Conservation (phyloP, 257 asterid species). For the Dorcoceras hygrometricum region DNA sequence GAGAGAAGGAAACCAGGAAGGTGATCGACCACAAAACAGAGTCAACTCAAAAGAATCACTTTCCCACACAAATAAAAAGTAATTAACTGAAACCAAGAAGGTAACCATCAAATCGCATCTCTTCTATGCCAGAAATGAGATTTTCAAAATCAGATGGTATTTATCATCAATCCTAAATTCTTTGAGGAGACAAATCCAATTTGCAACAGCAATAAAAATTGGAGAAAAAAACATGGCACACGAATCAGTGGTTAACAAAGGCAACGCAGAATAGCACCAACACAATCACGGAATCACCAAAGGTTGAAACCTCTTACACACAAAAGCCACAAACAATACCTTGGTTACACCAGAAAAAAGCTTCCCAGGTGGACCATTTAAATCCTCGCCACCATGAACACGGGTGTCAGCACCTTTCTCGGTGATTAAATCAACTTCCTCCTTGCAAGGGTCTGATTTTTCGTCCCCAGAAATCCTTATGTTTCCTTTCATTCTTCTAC, state of each 20-base stretch:
- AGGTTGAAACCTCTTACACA: background rate
- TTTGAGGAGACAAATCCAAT: background rate
- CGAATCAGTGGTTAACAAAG: background rate
- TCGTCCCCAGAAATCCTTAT: conserved; percentile 45
- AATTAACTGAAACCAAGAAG: background rate
- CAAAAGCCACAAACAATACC: conserved; percentile 36
- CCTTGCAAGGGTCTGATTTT: conserved; percentile 33
- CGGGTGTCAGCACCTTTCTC: conserved; percentile 32
- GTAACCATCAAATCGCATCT: background rate
- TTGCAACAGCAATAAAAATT: background rate
- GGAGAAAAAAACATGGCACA: no score
- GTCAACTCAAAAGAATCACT: background rate
- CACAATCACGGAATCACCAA: background rate
- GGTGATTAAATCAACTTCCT: conserved; percentile 30
- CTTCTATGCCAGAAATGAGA: background rate
- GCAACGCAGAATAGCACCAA: background rate
- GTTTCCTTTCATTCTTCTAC: conserved; percentile 74
- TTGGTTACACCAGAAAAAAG: conserved; percentile 31
- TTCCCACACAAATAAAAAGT: background rate
- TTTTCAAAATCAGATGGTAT: no score
- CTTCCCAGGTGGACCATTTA: conserved; percentile 32
- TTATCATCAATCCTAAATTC: background rate
- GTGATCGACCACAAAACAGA: background rate
- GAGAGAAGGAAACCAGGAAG: no score
- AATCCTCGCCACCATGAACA: conserved; percentile 43